phyloP scores from a whole-genome alignment of 2,329 filamentous ascomycete species.

The Penicillium polonicum region DNA sequence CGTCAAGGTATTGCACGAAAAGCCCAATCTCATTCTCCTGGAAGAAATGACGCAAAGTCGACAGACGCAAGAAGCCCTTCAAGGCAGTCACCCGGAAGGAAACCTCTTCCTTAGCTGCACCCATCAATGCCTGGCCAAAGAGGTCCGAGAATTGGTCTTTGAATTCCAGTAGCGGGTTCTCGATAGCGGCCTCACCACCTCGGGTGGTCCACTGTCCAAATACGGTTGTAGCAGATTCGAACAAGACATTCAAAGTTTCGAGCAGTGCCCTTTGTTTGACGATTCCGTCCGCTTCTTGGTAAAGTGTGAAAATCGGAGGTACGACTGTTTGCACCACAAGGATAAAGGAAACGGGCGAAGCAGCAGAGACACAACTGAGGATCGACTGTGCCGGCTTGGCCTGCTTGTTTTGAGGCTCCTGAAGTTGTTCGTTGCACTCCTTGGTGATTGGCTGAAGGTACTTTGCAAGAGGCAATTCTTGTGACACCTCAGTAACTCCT shows the following conservation, averaged over 20 bases:
- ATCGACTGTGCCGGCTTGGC: conserved; percentile 64
- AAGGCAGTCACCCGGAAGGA: conserved; percentile 52
- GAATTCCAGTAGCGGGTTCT: conserved; percentile 49
- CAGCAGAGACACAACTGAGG: conserved; percentile 55
- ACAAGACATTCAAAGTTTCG: conserved; percentile 58
- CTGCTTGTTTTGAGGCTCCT: conserved; percentile 67
- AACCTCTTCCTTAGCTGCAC: conserved; percentile 51
- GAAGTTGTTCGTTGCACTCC: conserved; percentile 66
- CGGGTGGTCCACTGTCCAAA: conserved; percentile 56
- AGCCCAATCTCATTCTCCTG: conserved; percentile 54
- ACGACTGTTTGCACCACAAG: conserved; percentile 57
- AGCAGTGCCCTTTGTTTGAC: conserved; percentile 62
- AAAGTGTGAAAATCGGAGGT: conserved; percentile 59
- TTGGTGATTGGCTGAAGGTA: conserved; percentile 63
- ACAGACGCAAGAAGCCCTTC: conserved; percentile 49
- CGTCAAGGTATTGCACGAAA: conserved; percentile 58
- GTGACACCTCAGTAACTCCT: conserved; percentile 38
- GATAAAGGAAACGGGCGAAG: conserved; percentile 56
- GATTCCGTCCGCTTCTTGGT: conserved; percentile 61
- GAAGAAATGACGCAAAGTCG: conserved; percentile 48
- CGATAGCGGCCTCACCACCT: conserved; percentile 36
- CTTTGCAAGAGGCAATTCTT: conserved; percentile 47
- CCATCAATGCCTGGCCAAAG: conserved; percentile 56
- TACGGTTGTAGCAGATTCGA: conserved; percentile 57
- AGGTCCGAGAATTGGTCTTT: conserved; percentile 54